Evolutionary conservation across 106 monocot genomes (phyloP).

Genomic region (Dendrobium nobile): DNA sequence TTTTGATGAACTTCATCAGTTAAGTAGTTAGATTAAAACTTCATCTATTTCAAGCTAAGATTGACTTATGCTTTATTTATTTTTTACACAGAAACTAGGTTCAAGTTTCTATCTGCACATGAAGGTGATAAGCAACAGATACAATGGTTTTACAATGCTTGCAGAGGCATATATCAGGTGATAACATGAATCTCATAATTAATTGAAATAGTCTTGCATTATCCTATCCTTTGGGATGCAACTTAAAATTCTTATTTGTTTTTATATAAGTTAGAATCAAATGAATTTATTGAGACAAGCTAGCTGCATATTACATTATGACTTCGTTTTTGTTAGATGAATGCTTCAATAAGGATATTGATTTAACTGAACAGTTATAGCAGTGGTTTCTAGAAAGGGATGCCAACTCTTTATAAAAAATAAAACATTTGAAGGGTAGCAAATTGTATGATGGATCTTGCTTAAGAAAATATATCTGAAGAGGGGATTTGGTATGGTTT

Average conservation of each 20-base stretch:
- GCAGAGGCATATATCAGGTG: constrained; percentile 73
- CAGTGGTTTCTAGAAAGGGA: neutral
- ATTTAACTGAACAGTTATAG: neutral
- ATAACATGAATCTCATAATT: neutral
- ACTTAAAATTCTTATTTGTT: neutral
- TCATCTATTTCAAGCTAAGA: neutral
- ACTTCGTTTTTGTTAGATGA: neutral
- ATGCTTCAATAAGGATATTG: neutral
- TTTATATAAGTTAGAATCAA: neutral
- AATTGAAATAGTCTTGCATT: neutral
- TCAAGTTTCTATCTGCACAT: constrained; percentile 59
- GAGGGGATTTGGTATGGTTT: neutral
- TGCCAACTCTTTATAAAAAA: too few species aligned
- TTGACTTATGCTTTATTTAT: neutral
- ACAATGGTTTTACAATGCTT: constrained; percentile 64
- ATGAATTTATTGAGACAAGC: neutral
- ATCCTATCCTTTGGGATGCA: neutral
- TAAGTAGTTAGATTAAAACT: neutral
- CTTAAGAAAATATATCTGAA: neutral
- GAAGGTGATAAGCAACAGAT: constrained; percentile 92
- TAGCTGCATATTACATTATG: neutral
- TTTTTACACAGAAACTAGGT: constrained; percentile 37
- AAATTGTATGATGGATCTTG: neutral
- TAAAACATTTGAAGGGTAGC: neutral
- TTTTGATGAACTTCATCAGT: neutral